Percentiles rank a stretch among this genome's conserved stretches.
Evolutionary conservation across 1,284 basidiomycete genomes (phyloP).

Genomic region (Omphalotus olearius): DNA sequence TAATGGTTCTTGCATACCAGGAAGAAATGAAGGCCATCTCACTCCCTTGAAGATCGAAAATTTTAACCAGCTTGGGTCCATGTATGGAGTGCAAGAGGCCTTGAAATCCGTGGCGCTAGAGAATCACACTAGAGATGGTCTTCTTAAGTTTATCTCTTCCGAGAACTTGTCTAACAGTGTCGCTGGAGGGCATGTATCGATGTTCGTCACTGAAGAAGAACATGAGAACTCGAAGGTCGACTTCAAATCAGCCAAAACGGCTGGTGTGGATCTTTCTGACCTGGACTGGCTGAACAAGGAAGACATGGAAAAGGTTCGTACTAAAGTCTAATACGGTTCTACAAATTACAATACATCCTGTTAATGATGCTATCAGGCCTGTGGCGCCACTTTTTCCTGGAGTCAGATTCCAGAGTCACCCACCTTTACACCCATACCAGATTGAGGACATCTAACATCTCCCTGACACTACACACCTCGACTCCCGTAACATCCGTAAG

Average conservation of each 20-base stretch:
- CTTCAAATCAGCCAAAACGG: slow-evolving; percentile 47
- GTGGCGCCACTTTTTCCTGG: slow-evolving; percentile 53
- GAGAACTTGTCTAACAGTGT: slow-evolving; percentile 42
- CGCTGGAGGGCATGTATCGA: slow-evolving; percentile 47
- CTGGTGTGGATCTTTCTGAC: slow-evolving; percentile 44
- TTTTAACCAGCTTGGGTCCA: slow-evolving; percentile 35
- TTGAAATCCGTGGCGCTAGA: slow-evolving; percentile 55
- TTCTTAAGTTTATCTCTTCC: slow-evolving; percentile 47
- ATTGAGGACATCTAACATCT: slow-evolving; percentile 27
- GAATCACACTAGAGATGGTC: slow-evolving; percentile 43
- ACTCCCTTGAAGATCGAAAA: slow-evolving; percentile 46
- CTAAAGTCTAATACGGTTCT: neutral
- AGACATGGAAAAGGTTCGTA: slow-evolving; percentile 43
- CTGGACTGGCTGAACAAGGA: slow-evolving; percentile 46
- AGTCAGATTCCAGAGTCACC: slow-evolving; percentile 48
- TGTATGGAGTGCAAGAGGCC: slow-evolving; percentile 52
- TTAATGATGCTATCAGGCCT: slow-evolving; percentile 35
- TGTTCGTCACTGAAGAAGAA: slow-evolving; percentile 48
- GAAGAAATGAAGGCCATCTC: slow-evolving; percentile 74
- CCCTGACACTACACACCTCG: slow-evolving; percentile 59
- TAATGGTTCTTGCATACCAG: slow-evolving; percentile 34
- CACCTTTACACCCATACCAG: slow-evolving; percentile 49
- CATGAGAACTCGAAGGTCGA: slow-evolving; percentile 35
- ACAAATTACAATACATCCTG: neutral
- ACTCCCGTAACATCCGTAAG: slow-evolving; percentile 58